These are phyloP conservation scores for Arbutus unedo DNA, from an alignment of 148 eudicot species.

Conservation along the genomic window DNA sequence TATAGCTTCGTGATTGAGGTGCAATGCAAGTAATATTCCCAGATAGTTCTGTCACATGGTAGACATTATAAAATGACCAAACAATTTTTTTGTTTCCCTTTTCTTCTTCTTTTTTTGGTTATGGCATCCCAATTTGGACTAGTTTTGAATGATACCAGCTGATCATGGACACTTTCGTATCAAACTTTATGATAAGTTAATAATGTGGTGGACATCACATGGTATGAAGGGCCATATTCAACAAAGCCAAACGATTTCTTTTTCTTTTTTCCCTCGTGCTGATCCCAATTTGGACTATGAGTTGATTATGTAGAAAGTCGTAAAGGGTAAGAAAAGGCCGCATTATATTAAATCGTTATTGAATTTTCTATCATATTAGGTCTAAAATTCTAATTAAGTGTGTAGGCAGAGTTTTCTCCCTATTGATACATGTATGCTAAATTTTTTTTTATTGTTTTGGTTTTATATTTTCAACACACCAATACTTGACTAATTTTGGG, in stretches of 20 bases:
- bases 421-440: neutral
- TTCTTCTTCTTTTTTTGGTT: neutral
- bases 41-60: neutral
- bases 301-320: neutral
- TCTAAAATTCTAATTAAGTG: neutral
- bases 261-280: neutral
- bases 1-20: neutral
- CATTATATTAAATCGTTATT: neutral
- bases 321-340: neutral
- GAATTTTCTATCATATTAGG: neutral
- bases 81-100: neutral
- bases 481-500: neutral
- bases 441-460: neutral
- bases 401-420: neutral
- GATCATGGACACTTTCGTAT: neutral
- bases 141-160: neutral
- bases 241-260: neutral
- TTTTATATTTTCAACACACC: neutral
- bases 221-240: neutral
- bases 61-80: neutral
- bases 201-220: neutral
- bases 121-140: neutral
- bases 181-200: neutral
- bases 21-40: neutral
- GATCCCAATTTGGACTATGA: neutral